Evolutionary conservation across 768 basidiomycete genomes (phyloP), one percentile per base, ranked within the genome.

Genomic region (Lyophyllum decastes): DNA sequence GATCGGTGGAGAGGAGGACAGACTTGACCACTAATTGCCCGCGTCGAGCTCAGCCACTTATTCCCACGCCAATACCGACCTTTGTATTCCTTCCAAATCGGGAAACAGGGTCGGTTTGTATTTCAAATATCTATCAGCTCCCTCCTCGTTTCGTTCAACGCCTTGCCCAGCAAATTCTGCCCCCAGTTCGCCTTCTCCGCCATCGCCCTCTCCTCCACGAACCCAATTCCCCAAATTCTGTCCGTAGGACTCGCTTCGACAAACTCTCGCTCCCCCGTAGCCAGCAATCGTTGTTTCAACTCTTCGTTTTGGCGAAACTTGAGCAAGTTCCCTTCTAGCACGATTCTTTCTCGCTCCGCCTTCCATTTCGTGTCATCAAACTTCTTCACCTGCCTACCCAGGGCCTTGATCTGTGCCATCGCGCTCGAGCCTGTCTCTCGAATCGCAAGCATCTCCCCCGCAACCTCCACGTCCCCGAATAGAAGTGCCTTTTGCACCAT

Each of bases 221-320:
- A 82, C 25, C 85, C 85, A 51, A 87, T 78, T 0, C 86, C 86
- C 85, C 86, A 88, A 19, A 87, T 82, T 57, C 77, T 65, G 65
- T 88, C 86, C 9, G 71, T 58, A 14, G 85, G 84, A 68, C 83
- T 85, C 22, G 84, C 83, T 66, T 88, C 86, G 0, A 84, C 83
- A 26, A 87, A 54, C 53, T 59, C 65, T 64, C 72, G 78, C 2
- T 77, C 72, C 38, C 81, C 81, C 0, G 85, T 87, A 17, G 46
- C 76, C 34, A 84, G 46, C 61, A 87, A 58, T 57, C 73, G 72
- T 55, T 59, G 52, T 60, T 65, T 68, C 64, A 85, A 53, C 49
- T 74, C 75, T n/a, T 62, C 64, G 59, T 83, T 79, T 69, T 83
- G 79, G 35, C 69, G 52, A 66, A 86, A 87, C 68, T 87, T 88